phyloP scores from a whole-genome alignment of 2,329 filamentous ascomycete genomes.

The Ascochyta rabiei region DNA sequence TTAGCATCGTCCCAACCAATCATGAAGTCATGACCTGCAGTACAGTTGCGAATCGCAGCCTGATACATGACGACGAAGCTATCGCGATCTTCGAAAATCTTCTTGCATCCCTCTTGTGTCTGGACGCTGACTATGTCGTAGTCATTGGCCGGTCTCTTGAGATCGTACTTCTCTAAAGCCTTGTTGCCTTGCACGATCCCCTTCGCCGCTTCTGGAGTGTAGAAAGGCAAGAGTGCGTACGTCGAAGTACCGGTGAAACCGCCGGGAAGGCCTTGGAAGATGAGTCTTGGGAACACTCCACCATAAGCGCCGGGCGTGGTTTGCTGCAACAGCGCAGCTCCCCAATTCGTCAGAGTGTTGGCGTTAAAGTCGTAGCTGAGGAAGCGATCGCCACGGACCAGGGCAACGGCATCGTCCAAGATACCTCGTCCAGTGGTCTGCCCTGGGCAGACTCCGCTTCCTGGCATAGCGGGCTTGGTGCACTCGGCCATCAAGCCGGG shows the following conservation, averaged over 20 bases:
- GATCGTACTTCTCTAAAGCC: slow-evolving; percentile 54
- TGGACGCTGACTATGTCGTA: slow-evolving; percentile 55
- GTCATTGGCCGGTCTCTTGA: slow-evolving; percentile 50
- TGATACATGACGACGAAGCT: slow-evolving; percentile 56
- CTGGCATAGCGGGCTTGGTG: slow-evolving; percentile 71
- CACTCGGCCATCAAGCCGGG: slow-evolving; percentile 79
- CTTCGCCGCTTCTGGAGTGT: slow-evolving; percentile 56
- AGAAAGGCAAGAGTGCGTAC: slow-evolving; percentile 58
- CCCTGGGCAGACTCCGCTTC: slow-evolving; percentile 69
- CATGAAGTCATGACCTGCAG: slow-evolving; percentile 62
- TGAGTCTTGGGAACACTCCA: slow-evolving; percentile 50
- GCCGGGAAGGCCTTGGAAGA: slow-evolving; percentile 56
- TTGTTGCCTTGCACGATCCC: slow-evolving; percentile 57
- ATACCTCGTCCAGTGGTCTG: slow-evolving; percentile 78
- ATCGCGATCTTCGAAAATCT: slow-evolving; percentile 56
- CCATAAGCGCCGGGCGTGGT: slow-evolving; percentile 53
- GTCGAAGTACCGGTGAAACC: slow-evolving; percentile 57
- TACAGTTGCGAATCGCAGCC: slow-evolving; percentile 68
- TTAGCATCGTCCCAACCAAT: slow-evolving; percentile 51
- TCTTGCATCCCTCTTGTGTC: slow-evolving; percentile 58
- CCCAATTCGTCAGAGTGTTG: slow-evolving; percentile 54
- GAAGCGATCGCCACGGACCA: slow-evolving; percentile 77
- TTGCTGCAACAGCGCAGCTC: slow-evolving; percentile 52
- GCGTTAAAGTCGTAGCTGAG: slow-evolving; percentile 70
- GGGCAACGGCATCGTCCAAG: slow-evolving; percentile 74